Conservation (phyloP, 2,329 filamentous ascomycete genomes). For the Botrytis medusae region DNA sequence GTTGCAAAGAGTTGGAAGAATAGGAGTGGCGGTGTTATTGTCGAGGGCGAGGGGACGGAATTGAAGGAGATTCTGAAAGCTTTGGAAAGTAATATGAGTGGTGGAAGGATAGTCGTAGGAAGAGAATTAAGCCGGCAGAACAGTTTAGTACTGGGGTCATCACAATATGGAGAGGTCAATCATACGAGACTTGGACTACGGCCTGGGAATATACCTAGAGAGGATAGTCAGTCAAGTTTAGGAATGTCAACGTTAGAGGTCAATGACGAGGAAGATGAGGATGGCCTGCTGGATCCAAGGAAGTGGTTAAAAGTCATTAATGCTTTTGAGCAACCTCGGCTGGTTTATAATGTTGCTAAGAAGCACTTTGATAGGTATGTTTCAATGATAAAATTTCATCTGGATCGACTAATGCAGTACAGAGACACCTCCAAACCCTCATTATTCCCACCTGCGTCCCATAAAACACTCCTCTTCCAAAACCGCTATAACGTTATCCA, state of each 20-base stretch:
- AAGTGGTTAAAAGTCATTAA: slow-evolving; percentile 82
- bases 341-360: slow-evolving; percentile 74
- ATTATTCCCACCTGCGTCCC: slow-evolving; percentile 71
- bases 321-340: slow-evolving; percentile 81
- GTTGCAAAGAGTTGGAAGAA: slow-evolving; percentile 90
- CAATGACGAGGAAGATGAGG: slow-evolving; percentile 56
- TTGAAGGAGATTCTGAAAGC: slow-evolving; percentile 81
- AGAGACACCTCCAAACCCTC: slow-evolving; percentile 65
- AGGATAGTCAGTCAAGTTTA: slow-evolving; percentile 68
- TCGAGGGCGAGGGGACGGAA: slow-evolving; percentile 75
- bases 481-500: slow-evolving; percentile 91
- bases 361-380: slow-evolving; percentile 86
- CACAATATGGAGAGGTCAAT: slow-evolving; percentile 51
- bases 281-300: slow-evolving; percentile 63
- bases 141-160: slow-evolving; percentile 60
- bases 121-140: slow-evolving; percentile 61
- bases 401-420: slow-evolving; percentile 24
- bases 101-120: slow-evolving; percentile 65
- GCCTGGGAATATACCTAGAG: slow-evolving; percentile 49
- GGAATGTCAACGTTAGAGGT: slow-evolving; percentile 55
- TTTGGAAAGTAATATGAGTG: slow-evolving; percentile 83
- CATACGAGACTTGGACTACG: slow-evolving; percentile 58
- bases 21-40: slow-evolving; percentile 82
- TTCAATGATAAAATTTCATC: slow-evolving; percentile 33
- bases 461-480: slow-evolving; percentile 83